Evolutionary conservation across 2,329 filamentous ascomycete species (phyloP).

Genomic region (Claviceps sp.): DNA sequence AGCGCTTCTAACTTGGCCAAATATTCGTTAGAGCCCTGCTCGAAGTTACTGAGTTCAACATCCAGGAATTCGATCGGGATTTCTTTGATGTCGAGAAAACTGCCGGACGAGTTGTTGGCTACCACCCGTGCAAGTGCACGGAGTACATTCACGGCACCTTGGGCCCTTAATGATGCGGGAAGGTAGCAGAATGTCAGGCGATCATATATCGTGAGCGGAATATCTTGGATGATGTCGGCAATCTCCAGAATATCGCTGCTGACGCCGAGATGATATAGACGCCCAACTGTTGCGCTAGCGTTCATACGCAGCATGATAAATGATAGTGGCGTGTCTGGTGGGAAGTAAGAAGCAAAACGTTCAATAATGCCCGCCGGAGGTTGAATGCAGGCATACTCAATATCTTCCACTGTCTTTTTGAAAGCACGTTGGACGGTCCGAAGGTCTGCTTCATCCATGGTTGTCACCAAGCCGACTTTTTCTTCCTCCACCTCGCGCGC

Average conservation of each 20-base stretch:
- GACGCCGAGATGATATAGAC: slow-evolving; percentile 54
- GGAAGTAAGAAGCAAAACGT: slow-evolving; percentile 70
- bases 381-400: slow-evolving; percentile 58
- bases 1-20: slow-evolving; percentile 59
- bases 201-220: slow-evolving; percentile 57
- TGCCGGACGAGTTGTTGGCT: slow-evolving; percentile 50
- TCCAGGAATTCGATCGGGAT: slow-evolving; percentile 67
- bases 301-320: slow-evolving; percentile 68
- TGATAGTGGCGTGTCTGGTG: slow-evolving; percentile 64
- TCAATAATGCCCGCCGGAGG: slow-evolving; percentile 60
- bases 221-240: slow-evolving; percentile 61
- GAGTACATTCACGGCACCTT: slow-evolving; percentile 35
- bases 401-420: slow-evolving; percentile 45
- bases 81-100: slow-evolving; percentile 55
- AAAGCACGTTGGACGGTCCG: slow-evolving; percentile 49
- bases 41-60: slow-evolving; percentile 30
- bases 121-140: slow-evolving; percentile 56
- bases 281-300: slow-evolving; percentile 50
- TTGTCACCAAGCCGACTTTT: slow-evolving; percentile 64
- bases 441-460: slow-evolving; percentile 60
- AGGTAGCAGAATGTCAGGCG: slow-evolving; percentile 62
- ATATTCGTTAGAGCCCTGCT: slow-evolving; percentile 35
- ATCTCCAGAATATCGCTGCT: slow-evolving; percentile 46
- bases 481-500: slow-evolving; percentile 16
- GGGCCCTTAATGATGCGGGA: slow-evolving; percentile 47